Evolutionary conservation across 1,139 yeast species (phyloP).

Genomic region (Suhomyces maxii): DNA sequence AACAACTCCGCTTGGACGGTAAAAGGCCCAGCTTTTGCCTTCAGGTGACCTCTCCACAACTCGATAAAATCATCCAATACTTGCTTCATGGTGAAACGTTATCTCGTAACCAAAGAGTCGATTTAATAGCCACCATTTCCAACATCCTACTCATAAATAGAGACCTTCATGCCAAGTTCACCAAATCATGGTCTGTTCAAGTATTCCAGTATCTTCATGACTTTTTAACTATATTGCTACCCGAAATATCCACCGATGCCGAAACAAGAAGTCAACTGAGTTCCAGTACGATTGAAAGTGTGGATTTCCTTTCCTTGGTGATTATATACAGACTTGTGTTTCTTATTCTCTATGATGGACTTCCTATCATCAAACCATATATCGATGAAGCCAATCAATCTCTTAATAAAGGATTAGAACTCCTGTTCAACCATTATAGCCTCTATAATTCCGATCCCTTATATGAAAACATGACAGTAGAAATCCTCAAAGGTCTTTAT

Average conservation of each 20-base stretch:
- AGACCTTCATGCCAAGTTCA: conserved; percentile 21
- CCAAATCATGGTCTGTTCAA: conserved; percentile 17
- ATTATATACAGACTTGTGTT: conserved; percentile 30
- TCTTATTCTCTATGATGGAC: conserved; percentile 26
- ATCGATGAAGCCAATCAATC: conserved; percentile 15
- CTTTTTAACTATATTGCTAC: conserved; percentile 9
- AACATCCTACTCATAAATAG: conserved; percentile 31
- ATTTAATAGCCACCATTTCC: conserved; percentile 25
- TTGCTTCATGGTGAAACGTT: conserved; percentile 11
- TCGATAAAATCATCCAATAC: conserved; percentile 18
- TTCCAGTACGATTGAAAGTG: neutral
- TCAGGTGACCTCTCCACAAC: conserved; percentile 15
- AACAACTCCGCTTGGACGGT: conserved; percentile 11
- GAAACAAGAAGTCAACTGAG: neutral
- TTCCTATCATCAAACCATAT: conserved; percentile 9
- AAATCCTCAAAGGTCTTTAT: conserved; percentile 29
- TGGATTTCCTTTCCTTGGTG: conserved; percentile 19
- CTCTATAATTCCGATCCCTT: conserved; percentile 8
- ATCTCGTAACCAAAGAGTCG: conserved; percentile 13
- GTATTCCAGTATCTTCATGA: conserved; percentile 18
- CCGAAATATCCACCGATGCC: conserved; percentile 1
- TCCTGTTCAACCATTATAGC: conserved; percentile 11
- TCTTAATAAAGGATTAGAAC: conserved; percentile 18
- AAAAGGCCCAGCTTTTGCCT: conserved; percentile 24
- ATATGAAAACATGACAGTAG: conserved; percentile 21